Evolutionary conservation across 129 eudicot genomes (phyloP).

Genomic region (Pulicaria dysenterica): DNA sequence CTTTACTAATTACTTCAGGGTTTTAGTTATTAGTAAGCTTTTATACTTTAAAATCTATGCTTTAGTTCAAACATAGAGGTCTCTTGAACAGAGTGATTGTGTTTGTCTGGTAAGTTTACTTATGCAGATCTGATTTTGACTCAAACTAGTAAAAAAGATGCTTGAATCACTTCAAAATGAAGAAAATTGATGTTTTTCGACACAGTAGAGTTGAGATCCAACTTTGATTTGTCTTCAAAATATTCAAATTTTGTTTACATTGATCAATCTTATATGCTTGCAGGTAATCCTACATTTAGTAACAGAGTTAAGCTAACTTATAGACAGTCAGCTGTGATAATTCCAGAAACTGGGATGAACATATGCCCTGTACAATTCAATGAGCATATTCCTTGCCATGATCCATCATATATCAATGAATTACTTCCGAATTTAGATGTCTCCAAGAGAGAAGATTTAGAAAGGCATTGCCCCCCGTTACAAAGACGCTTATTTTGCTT

Average conservation of each 20-base stretch:
- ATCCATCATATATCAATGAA: constrained; percentile 57
- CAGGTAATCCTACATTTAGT: constrained; percentile 57
- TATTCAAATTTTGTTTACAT: background rate
- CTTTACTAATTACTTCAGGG: constrained; percentile 12
- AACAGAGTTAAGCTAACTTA: constrained; percentile 65
- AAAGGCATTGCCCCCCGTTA: constrained; percentile 91
- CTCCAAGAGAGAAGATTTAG: constrained; percentile 79
- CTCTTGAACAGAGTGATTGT: background rate
- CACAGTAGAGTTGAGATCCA: background rate
- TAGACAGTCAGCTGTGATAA: constrained; percentile 46
- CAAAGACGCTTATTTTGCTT: constrained; percentile 81
- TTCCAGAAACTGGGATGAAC: constrained; percentile 77
- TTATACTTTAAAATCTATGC: background rate
- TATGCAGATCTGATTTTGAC: constrained; percentile 19
- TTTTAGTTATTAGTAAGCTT: background rate
- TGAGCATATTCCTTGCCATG: constrained; percentile 91
- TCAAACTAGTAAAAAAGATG: background rate
- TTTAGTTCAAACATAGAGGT: background rate
- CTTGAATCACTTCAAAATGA: background rate
- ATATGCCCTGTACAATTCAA: constrained; percentile 80
- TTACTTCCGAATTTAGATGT: constrained; percentile 67
- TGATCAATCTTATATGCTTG: constrained; percentile 30
- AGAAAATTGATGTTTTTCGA: background rate
- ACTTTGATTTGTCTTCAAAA: background rate
- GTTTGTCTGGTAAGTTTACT: background rate